Conservation (phyloP, 2,329 filamentous ascomycete species). For the Pleomassaria siparia region DNA sequence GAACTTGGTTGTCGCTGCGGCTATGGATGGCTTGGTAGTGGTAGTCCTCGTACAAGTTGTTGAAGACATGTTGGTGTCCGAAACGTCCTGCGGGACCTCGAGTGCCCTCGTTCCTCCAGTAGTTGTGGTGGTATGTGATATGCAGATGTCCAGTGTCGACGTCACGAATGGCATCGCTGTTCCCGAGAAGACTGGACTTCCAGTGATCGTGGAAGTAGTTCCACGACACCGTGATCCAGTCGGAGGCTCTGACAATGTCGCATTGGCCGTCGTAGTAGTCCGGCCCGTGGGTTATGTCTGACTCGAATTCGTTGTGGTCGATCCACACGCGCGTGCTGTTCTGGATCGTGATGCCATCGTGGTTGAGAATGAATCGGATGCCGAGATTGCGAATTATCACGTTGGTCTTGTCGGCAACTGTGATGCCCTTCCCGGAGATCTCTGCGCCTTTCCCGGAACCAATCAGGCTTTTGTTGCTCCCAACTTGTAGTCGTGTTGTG, state of each 20-base stretch:
- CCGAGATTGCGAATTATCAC: conserved; percentile 66
- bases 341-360: conserved; percentile 63
- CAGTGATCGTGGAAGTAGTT: conserved; percentile 61
- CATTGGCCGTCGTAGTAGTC: conserved; percentile 66
- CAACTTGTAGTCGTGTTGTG: conserved; percentile 46
- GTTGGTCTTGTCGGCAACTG: conserved; percentile 56
- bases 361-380: conserved; percentile 59
- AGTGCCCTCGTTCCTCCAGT: conserved; percentile 65
- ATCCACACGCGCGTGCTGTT: conserved; percentile 61
- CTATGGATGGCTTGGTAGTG: conserved; percentile 46
- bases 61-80: conserved; percentile 65
- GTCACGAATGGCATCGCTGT: conserved; percentile 58
- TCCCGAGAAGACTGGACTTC: conserved; percentile 63
- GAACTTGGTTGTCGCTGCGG: conserved; percentile 48
- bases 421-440: conserved; percentile 52
- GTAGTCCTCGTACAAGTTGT: conserved; percentile 48
- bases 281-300: conserved; percentile 64
- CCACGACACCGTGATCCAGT: conserved; percentile 61
- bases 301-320: conserved; percentile 67
- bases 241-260: conserved; percentile 63
- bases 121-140: conserved; percentile 69
- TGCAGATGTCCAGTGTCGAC: conserved; percentile 64
- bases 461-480: conserved; percentile 46
- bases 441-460: conserved; percentile 47
- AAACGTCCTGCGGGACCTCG: conserved; percentile 66